Conservation (phyloP, 495 filamentous ascomycete genomes). For the Penicillium paxilli region DNA sequence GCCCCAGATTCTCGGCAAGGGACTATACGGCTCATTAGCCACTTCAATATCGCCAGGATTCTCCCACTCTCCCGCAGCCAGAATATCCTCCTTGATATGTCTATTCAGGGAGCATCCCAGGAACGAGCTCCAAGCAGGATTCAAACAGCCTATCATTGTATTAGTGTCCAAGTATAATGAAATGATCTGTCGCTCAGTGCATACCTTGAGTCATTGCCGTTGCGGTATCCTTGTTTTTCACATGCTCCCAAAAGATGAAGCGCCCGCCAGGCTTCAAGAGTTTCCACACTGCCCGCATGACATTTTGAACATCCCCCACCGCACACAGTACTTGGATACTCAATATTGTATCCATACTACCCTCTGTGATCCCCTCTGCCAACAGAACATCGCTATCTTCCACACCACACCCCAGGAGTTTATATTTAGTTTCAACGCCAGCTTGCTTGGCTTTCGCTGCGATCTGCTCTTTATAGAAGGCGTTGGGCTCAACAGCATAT, state of each 20-base stretch:
- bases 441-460: constrained; percentile 21
- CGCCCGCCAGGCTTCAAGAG: constrained; percentile 34
- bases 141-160: constrained; percentile 18
- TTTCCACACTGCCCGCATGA: constrained; percentile 27
- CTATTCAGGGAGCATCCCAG: constrained; percentile 23
- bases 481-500: constrained; percentile 49
- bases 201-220: constrained; percentile 31
- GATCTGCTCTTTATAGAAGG: constrained; percentile 21
- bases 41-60: constrained; percentile 22
- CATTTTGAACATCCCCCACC: constrained; percentile 20
- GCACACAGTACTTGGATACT: constrained; percentile 32
- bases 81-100: constrained; percentile 23
- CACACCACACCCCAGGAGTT: constrained; percentile 32
- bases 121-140: constrained; percentile 26
- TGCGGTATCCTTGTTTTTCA: constrained; percentile 22
- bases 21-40: constrained; percentile 17
- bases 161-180: constrained; percentile 1
- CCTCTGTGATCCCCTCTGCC: constrained; percentile 35
- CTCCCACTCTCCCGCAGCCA: constrained; percentile 24
- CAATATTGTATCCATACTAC: constrained; percentile 34
- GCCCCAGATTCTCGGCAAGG: constrained; percentile 22
- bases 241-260: constrained; percentile 49
- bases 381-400: constrained; percentile 38
- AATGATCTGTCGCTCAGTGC: neutral
- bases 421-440: constrained; percentile 37